phyloP scores from a whole-genome alignment of 169 alveolate species.

The Plasmodium knowlesi region DNA sequence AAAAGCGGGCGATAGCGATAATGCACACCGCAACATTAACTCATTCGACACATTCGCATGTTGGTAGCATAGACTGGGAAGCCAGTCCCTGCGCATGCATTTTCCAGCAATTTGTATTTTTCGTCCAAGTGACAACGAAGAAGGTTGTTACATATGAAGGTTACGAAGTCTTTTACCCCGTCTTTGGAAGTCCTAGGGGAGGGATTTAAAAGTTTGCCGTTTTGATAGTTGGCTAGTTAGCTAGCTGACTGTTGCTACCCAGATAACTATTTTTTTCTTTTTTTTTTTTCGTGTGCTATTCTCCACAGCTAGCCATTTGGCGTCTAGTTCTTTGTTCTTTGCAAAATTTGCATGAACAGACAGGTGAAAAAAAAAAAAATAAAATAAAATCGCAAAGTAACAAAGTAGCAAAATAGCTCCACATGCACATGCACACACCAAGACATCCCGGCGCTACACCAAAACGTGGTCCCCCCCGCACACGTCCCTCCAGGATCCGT shows the following conservation, averaged over 20 bases:
- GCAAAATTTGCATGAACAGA: background rate
- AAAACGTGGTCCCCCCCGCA: slow-evolving; percentile 7
- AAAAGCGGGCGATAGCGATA: background rate
- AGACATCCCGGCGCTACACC: background rate
- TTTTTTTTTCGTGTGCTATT: background rate
- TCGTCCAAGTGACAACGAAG: background rate
- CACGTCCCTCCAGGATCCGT: slow-evolving; percentile 75
- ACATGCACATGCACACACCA: background rate
- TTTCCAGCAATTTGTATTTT: background rate
- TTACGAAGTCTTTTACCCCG: background rate
- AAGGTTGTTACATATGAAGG: background rate
- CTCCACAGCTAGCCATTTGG: background rate
- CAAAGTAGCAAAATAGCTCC: background rate
- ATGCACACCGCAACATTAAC: background rate
- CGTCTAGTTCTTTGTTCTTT: background rate
- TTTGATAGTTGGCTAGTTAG: background rate
- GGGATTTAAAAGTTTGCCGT: background rate
- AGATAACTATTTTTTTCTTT: background rate
- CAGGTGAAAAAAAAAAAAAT: background rate
- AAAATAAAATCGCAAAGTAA: background rate
- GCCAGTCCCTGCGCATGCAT: background rate
- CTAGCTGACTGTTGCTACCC: background rate
- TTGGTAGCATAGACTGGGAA: background rate
- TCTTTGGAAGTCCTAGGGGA: background rate
- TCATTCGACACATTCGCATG: background rate